phyloP scores from a whole-genome alignment of 441 rosid genomes.

The Populus hybrid region DNA sequence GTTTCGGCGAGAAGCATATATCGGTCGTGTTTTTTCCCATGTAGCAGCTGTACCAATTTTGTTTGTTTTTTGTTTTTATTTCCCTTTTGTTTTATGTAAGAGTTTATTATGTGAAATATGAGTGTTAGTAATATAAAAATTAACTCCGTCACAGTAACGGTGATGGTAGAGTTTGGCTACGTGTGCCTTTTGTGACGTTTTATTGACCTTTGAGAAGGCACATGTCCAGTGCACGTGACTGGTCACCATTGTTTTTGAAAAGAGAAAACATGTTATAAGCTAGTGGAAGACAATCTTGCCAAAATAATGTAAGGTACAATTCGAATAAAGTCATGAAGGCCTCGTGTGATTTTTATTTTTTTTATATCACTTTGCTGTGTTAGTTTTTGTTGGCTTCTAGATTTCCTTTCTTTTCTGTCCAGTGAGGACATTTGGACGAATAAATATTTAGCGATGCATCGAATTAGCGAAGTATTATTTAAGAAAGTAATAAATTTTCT shows the following conservation, averaged over 20 bases:
- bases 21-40: constrained; percentile 14
- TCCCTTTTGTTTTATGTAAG: not conserved
- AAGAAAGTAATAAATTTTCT: no score
- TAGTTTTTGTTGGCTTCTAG: not conserved
- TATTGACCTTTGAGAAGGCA: not conserved
- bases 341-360: not conserved
- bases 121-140: not conserved
- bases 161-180: constrained; percentile 39
- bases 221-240: not conserved
- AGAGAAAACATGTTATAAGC: not conserved
- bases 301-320: no score
- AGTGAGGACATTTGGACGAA: not conserved
- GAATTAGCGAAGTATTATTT: no score
- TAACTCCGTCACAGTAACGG: constrained; percentile 46
- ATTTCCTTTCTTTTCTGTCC: not conserved
- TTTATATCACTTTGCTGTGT: not conserved
- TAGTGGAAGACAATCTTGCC: no score
- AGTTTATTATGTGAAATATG: not conserved
- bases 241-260: not conserved
- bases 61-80: not conserved
- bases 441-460: no score
- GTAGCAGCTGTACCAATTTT: not conserved
- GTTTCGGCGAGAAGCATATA: constrained; percentile 35
- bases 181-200: not conserved
- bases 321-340: not conserved